Percentiles rank a stretch among this genome's conserved stretches.
phyloP scores from a whole-genome alignment of 78 protist species.

The Dictyostelium citrinum region DNA sequence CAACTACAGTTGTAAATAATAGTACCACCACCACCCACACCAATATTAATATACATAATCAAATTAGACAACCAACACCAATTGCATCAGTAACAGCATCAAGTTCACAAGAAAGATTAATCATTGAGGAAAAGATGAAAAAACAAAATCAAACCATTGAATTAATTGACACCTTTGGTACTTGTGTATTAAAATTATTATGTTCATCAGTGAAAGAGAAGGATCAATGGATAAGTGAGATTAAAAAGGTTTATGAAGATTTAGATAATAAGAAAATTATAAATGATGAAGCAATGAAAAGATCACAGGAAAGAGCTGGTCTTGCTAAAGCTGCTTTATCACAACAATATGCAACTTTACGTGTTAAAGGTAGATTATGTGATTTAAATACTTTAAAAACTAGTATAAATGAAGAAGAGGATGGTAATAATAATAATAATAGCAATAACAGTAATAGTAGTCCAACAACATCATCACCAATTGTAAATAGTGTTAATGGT shows the following conservation, averaged over 20 bases:
- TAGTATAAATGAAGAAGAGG: neutral
- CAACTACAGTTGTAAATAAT: neutral
- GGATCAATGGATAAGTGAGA: constrained; percentile 24
- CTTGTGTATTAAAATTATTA: constrained; percentile 44
- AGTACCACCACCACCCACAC: too few species aligned
- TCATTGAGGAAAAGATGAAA: neutral
- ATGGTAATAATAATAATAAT: neutral
- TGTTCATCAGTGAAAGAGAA: constrained; percentile 38
- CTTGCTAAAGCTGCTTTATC: constrained; percentile 44
- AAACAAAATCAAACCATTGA: constrained; percentile 38
- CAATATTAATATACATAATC: neutral
- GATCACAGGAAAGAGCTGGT: constrained; percentile 71
- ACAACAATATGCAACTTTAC: constrained; percentile 74
- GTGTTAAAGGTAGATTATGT: constrained; percentile 36
- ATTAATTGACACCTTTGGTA: constrained; percentile 53
- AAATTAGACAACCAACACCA: constrained; percentile 31
- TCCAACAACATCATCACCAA: constrained; percentile 3
- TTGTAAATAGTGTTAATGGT: neutral
- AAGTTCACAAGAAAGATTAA: constrained; percentile 10
- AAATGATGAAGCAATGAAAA: constrained; percentile 73
- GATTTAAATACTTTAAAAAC: constrained; percentile 10
- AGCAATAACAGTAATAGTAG: neutral
- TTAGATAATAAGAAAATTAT: constrained; percentile 42
- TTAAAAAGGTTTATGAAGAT: constrained; percentile 65
- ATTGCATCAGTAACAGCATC: constrained; percentile 27